These are phyloP conservation scores for Termitomyces heimii DNA, from an alignment of 768 basidiomycete species.

Conservation along the genomic window DNA sequence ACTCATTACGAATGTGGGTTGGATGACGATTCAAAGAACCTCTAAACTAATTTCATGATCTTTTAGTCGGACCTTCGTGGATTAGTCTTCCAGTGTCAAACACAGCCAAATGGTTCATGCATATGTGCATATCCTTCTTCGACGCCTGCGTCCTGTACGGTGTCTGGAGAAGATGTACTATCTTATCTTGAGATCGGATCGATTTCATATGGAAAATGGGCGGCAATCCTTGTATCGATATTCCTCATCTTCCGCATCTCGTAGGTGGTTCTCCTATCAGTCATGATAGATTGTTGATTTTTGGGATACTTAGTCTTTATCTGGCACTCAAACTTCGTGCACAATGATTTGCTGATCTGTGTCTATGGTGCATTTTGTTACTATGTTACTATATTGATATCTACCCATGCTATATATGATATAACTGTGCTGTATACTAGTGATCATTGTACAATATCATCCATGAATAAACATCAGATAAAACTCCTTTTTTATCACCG, in stretches of 20 bases:
- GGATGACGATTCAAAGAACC: slow-evolving; percentile 7
- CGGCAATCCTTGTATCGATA: slow-evolving; percentile 39
- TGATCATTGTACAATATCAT: not conserved
- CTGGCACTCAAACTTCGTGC: slow-evolving; percentile 10
- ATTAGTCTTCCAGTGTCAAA: slow-evolving; percentile 36
- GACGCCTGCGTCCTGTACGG: slow-evolving; percentile 34
- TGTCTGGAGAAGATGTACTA: slow-evolving; percentile 46
- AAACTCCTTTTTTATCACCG: not conserved
- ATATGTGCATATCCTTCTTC: slow-evolving; percentile 47
- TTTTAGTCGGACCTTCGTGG: slow-evolving; percentile 43
- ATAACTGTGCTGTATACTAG: not conserved
- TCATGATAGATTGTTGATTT: not conserved
- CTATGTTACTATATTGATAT: not conserved
- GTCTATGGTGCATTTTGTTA: not conserved
- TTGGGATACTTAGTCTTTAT: slow-evolving; percentile 3
- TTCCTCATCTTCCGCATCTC: slow-evolving; percentile 36
- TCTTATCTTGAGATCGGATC: slow-evolving; percentile 37
- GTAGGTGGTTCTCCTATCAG: slow-evolving; percentile 19
- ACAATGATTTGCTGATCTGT: not conserved
- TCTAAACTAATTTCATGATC: slow-evolving; percentile 16
- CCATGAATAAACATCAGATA: not conserved
- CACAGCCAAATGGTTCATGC: slow-evolving; percentile 27
- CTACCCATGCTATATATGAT: not conserved
- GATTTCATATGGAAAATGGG: slow-evolving; percentile 40
- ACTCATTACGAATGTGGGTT: slow-evolving; percentile 28